phyloP scores from a whole-genome alignment of 305 asterid species.

The Stenogyne calaminthoides region DNA sequence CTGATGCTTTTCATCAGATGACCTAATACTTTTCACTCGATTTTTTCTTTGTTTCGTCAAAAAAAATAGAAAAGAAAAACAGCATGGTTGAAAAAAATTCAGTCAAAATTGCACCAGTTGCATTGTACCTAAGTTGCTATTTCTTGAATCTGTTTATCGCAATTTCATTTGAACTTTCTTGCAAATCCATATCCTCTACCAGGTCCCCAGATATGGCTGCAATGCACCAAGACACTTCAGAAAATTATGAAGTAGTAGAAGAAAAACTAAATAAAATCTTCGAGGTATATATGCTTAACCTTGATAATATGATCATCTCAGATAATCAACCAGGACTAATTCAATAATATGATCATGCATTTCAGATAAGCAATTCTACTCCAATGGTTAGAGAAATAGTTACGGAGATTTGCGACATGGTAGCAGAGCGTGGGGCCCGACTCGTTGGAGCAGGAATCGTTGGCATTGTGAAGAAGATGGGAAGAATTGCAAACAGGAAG shows the following conservation, averaged over 20 bases:
- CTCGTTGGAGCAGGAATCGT: slow-evolving; percentile 80
- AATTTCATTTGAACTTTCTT: neutral
- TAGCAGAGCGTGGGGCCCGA: slow-evolving; percentile 82
- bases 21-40: no score
- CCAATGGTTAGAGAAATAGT: slow-evolving; percentile 62
- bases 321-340: slow-evolving; percentile 33
- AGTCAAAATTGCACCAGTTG: no score
- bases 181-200: neutral
- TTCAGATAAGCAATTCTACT: slow-evolving; percentile 54
- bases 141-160: neutral
- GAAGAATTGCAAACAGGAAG: slow-evolving; percentile 53
- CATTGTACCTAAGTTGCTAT: no score
- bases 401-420: slow-evolving; percentile 71
- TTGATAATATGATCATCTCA: slow-evolving; percentile 18
- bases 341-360: neutral
- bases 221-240: slow-evolving; percentile 90
- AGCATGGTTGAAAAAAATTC: no score
- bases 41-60: no score
- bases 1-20: no score
- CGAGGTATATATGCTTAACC: slow-evolving; percentile 36
- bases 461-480: slow-evolving; percentile 69
- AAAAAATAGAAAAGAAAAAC: no score
- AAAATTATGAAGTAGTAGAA: slow-evolving; percentile 60
- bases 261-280: slow-evolving; percentile 63
- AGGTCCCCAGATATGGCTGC: slow-evolving; percentile 89